Conservation (phyloP, 495 filamentous ascomycete genomes). For the Talaromyces thailandensis region DNA sequence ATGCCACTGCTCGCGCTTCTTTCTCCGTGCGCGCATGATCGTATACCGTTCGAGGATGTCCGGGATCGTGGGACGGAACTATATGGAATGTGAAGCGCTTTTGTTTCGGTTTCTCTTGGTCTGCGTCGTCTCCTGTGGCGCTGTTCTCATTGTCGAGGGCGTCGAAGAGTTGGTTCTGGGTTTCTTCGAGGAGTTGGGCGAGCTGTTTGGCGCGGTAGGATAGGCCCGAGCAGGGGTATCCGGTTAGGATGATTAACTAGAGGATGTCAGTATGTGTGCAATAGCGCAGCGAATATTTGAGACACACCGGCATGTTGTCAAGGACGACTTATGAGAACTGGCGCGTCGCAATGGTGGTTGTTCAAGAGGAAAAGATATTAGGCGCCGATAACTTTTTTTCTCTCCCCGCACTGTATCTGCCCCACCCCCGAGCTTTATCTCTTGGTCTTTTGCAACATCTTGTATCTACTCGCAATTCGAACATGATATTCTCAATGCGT, state of each 20-base stretch:
- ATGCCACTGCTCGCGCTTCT: conserved; percentile 78
- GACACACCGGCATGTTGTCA: conserved; percentile 3
- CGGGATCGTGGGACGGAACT: conserved; percentile 46
- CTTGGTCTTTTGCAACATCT: background rate
- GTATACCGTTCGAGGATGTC: conserved; percentile 39
- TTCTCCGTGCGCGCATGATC: conserved; percentile 69
- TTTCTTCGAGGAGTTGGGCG: conserved; percentile 33
- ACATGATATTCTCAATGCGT: background rate
- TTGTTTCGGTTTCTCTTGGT: conserved; percentile 35
- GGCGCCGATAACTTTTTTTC: background rate
- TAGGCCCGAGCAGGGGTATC: conserved; percentile 89
- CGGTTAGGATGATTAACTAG: conserved; percentile 87
- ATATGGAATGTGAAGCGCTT: conserved; percentile 41
- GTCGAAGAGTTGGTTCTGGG: conserved; percentile 46
- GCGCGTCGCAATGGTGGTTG: background rate
- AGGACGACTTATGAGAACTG: background rate
- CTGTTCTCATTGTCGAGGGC: conserved; percentile 10
- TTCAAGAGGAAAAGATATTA: background rate
- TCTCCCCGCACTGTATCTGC: background rate
- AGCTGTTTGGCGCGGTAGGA: conserved; percentile 80
- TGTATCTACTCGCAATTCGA: background rate
- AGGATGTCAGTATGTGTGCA: background rate
- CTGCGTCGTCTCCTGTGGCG: conserved; percentile 8
- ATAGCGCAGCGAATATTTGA: too few species aligned
- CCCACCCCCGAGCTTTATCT: background rate